Evolutionary conservation across 176 grass and related monocot species (phyloP).

Genomic region (Guadua angustifolia): DNA sequence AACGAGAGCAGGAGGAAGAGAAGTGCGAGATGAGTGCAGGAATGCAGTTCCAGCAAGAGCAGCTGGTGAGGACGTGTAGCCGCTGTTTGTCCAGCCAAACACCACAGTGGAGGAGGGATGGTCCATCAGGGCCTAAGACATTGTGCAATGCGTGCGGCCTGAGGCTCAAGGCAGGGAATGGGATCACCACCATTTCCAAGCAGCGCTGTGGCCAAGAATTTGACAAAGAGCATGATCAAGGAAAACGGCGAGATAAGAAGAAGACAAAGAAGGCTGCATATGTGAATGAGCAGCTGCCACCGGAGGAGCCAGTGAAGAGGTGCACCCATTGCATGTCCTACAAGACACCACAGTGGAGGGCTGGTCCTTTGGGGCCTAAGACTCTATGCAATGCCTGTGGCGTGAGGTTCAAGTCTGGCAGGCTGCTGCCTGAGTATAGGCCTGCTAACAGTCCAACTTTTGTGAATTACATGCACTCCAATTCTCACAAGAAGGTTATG

Average conservation of each 20-base stretch:
- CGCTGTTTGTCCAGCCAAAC: slow-evolving; percentile 73
- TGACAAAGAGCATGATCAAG: slow-evolving; percentile 33
- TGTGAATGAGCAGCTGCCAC: slow-evolving; percentile 25
- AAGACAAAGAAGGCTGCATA: slow-evolving; percentile 37
- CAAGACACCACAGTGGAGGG: slow-evolving; percentile 82
- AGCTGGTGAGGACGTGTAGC: slow-evolving; percentile 65
- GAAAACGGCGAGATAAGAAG: slow-evolving; percentile 42
- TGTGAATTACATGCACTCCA: slow-evolving; percentile 84
- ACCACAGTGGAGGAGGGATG: slow-evolving; percentile 73
- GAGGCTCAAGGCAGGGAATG: slow-evolving; percentile 67
- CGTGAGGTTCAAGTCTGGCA: slow-evolving; percentile 78
- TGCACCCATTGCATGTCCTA: slow-evolving; percentile 84
- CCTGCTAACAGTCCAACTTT: slow-evolving; percentile 95
- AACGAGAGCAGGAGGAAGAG: slow-evolving; percentile 33
- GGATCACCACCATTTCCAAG: slow-evolving; percentile 30
- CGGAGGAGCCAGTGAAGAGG: slow-evolving; percentile 44
- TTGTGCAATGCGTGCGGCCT: slow-evolving; percentile 74
- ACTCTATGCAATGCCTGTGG: slow-evolving; percentile 84
- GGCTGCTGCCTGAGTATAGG: slow-evolving; percentile 89
- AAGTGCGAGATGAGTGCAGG: slow-evolving; percentile 20
- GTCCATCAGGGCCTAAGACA: slow-evolving; percentile 58
- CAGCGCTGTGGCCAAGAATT: slow-evolving; percentile 41
- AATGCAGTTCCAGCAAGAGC: slow-evolving; percentile 39
- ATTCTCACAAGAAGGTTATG: slow-evolving; percentile 97
- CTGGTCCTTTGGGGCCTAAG: slow-evolving; percentile 72